These are phyloP conservation scores for Escovopsis sp. DNA, from an alignment of 2,329 filamentous ascomycete species.

Conservation along the genomic window DNA sequence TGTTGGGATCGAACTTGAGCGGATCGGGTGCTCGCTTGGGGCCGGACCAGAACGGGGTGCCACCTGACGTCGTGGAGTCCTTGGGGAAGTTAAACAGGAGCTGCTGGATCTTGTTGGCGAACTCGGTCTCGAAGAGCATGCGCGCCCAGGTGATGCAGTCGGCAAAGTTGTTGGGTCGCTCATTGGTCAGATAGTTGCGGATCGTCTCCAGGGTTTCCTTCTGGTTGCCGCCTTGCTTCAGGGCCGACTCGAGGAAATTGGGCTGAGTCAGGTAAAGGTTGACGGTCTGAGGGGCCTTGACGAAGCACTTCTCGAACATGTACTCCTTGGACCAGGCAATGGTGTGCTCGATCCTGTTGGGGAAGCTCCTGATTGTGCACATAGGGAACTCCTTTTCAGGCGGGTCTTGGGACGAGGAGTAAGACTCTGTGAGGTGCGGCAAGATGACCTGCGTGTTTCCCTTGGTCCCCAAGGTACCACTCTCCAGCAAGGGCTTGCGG, in stretches of 20 bases:
- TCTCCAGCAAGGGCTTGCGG: conserved; percentile 90
- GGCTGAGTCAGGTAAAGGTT: conserved; percentile 88
- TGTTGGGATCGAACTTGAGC: conserved; percentile 73
- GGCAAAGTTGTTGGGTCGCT: conserved; percentile 84
- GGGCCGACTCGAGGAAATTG: conserved; percentile 71
- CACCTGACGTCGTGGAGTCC: conserved; percentile 74
- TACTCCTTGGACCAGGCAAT: conserved; percentile 92
- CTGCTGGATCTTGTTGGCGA: conserved; percentile 92
- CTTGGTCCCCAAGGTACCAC: conserved; percentile 95
- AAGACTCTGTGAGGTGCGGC: conserved; percentile 84
- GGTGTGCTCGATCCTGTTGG: conserved; percentile 95
- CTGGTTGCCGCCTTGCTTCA: conserved; percentile 91
- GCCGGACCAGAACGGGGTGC: conserved; percentile 92
- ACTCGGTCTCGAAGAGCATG: conserved; percentile 87
- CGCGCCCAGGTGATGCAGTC: conserved; percentile 96
- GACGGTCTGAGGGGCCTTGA: conserved; percentile 83
- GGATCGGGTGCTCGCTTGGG: conserved; percentile 92
- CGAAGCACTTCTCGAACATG: conserved; percentile 85
- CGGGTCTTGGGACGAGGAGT: conserved; percentile 87
- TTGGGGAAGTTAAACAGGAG: conserved; percentile 95
- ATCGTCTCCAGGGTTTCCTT: conserved; percentile 86
- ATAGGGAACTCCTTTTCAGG: conserved; percentile 98
- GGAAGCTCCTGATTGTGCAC: conserved; percentile 95
- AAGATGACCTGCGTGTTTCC: conserved; percentile 96
- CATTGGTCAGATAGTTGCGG: conserved; percentile 76